Conservation (phyloP, 2,329 filamentous ascomycete genomes). For the Pyricularia sp. region DNA sequence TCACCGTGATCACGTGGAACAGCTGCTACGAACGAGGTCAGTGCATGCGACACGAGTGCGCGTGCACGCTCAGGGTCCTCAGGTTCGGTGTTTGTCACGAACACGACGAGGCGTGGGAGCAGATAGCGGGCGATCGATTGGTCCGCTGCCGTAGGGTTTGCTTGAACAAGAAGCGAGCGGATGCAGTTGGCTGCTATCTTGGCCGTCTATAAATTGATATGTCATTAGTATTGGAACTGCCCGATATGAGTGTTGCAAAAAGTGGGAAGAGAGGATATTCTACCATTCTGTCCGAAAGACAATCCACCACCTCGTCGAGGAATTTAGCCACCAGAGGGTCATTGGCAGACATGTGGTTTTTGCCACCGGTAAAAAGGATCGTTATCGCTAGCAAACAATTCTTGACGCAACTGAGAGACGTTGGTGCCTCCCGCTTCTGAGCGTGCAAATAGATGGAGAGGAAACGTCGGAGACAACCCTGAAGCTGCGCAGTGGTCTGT, state of each 20-base stretch:
- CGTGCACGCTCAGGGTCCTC: slow-evolving; percentile 76
- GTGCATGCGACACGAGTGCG: slow-evolving; percentile 59
- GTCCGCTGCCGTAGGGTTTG: slow-evolving; percentile 53
- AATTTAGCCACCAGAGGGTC: slow-evolving; percentile 70
- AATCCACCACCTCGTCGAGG: slow-evolving; percentile 75
- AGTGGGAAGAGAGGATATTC: slow-evolving; percentile 7
- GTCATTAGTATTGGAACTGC: not conserved
- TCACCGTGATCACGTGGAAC: slow-evolving; percentile 19
- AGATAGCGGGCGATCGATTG: slow-evolving; percentile 66
- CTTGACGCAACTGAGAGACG: slow-evolving; percentile 80
- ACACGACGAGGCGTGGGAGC: slow-evolving; percentile 65
- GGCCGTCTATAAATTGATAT: slow-evolving; percentile 50
- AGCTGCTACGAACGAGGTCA: slow-evolving; percentile 60
- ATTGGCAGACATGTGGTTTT: slow-evolving; percentile 61
- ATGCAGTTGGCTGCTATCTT: slow-evolving; percentile 88
- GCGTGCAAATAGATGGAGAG: slow-evolving; percentile 68
- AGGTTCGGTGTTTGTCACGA: slow-evolving; percentile 58
- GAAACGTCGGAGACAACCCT: slow-evolving; percentile 75
- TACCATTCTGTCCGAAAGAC: slow-evolving; percentile 68
- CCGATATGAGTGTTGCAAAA: not conserved
- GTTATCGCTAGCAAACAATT: slow-evolving; percentile 85
- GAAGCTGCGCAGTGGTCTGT: slow-evolving; percentile 59
- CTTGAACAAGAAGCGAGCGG: slow-evolving; percentile 67
- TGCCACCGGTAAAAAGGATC: slow-evolving; percentile 75
- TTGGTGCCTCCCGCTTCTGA: slow-evolving; percentile 64